phyloP scores from a whole-genome alignment of 2,329 filamentous ascomycete species.

The Apiospora kogelbergensis region DNA sequence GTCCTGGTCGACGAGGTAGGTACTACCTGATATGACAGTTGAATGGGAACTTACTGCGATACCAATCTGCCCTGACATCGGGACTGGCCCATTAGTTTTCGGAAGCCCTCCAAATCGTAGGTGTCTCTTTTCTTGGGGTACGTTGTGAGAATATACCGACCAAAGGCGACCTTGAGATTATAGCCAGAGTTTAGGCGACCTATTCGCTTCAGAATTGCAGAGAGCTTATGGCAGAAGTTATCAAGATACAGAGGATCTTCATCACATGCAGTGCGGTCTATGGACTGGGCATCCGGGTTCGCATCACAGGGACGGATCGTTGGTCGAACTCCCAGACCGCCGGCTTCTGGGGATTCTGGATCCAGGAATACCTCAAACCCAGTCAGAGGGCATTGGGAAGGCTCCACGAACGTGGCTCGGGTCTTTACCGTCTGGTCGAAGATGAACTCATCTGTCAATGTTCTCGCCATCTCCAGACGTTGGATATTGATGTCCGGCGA shows the following conservation, averaged over 20 bases:
- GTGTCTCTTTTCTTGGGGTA: neutral
- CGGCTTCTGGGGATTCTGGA: neutral
- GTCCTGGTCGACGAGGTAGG: neutral
- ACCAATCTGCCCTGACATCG: slow-evolving; percentile 7
- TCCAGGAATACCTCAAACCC: neutral
- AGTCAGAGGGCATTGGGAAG: neutral
- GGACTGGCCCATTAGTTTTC: neutral
- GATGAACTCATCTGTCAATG: slow-evolving; percentile 11
- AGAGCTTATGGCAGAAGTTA: slow-evolving; percentile 3
- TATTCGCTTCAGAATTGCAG: slow-evolving; percentile 5
- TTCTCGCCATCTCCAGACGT: slow-evolving; percentile 9
- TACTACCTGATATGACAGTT: neutral
- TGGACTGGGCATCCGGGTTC: neutral
- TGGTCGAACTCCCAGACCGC: neutral
- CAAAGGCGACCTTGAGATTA: slow-evolving; percentile 10
- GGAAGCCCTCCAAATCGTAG: slow-evolving; percentile 9
- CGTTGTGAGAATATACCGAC: slow-evolving; percentile 8
- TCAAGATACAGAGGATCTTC: neutral
- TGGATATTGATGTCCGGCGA: neutral
- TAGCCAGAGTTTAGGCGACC: slow-evolving; percentile 1
- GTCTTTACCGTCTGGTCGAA: slow-evolving; percentile 10
- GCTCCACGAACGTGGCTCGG: slow-evolving; percentile 8
- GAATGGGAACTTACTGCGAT: neutral
- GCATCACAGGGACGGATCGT: neutral
- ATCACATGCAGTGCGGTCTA: neutral